phyloP scores from a whole-genome alignment of 1,284 basidiomycete species.

The Marasmius sp. region DNA sequence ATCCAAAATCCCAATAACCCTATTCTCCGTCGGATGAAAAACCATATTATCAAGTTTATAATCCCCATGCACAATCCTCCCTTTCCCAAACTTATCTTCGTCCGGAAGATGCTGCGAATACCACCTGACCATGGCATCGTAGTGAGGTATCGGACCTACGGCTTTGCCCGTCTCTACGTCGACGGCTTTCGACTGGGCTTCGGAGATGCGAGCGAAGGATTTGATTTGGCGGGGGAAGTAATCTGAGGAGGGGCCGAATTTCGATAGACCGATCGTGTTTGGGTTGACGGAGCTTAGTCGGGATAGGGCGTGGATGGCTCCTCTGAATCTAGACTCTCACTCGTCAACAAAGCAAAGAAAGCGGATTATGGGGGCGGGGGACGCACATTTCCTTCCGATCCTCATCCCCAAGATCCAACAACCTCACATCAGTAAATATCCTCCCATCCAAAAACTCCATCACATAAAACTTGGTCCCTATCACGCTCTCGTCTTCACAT shows the following conservation, averaged over 20 bases:
- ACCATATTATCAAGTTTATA: conserved; percentile 97
- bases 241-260: conserved; percentile 76
- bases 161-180: conserved; percentile 64
- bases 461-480: conserved; percentile 92
- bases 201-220: conserved; percentile 74
- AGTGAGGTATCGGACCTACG: conserved; percentile 70
- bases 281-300: conserved; percentile 76
- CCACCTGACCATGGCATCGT: conserved; percentile 76
- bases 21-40: conserved; percentile 90
- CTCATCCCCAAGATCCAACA: conserved; percentile 62
- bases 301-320: conserved; percentile 71
- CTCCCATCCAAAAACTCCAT: conserved; percentile 94
- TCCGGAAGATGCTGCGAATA: conserved; percentile 75
- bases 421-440: conserved; percentile 85
- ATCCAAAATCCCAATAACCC: conserved; percentile 92
- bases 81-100: conserved; percentile 62
- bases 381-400: conserved; percentile 73
- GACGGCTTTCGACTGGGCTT: conserved; percentile 62
- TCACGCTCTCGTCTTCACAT: conserved; percentile 74
- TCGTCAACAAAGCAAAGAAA: conserved; percentile 41
- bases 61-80: conserved; percentile 91
- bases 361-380: conserved; percentile 1
- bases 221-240: conserved; percentile 95
- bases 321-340: conserved; percentile 42
- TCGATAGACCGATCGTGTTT: conserved; percentile 63